Conservation (phyloP, 768 basidiomycete genomes). For the Hygrophorus russula region DNA sequence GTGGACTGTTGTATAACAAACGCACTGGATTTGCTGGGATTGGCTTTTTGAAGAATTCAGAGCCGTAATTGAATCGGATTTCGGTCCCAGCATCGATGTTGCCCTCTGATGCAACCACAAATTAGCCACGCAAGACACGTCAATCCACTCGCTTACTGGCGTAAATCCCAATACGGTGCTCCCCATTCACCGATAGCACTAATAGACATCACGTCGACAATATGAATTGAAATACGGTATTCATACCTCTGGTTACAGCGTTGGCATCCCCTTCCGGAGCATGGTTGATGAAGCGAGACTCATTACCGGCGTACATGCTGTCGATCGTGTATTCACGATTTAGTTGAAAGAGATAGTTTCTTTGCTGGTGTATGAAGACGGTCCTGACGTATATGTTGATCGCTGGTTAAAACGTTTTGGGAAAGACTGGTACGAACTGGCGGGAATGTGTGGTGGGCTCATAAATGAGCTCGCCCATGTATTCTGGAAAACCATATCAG, state of each 20-base stretch:
- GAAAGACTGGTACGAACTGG: slow-evolving; percentile 26
- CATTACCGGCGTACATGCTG: slow-evolving; percentile 43
- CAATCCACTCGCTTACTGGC: slow-evolving; percentile 29
- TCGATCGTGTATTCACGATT: slow-evolving; percentile 41
- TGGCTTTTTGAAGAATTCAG: slow-evolving; percentile 27
- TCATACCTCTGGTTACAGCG: slow-evolving; percentile 32
- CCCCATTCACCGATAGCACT: slow-evolving; percentile 55
- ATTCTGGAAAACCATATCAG: slow-evolving; percentile 31
- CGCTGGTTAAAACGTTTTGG: background rate
- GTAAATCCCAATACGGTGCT: slow-evolving; percentile 56
- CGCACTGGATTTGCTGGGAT: no score
- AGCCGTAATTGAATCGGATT: slow-evolving; percentile 48
- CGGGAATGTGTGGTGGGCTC: slow-evolving; percentile 38
- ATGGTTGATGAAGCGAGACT: slow-evolving; percentile 64
- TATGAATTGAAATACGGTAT: slow-evolving; percentile 1
- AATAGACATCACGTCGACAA: background rate
- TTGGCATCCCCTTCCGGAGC: slow-evolving; percentile 24
- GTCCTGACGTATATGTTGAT: slow-evolving; percentile 19
- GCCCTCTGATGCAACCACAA: slow-evolving; percentile 17
- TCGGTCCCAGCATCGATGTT: slow-evolving; percentile 34
- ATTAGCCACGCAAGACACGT: background rate
- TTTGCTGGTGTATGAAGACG: slow-evolving; percentile 32
- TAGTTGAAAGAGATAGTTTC: slow-evolving; percentile 55
- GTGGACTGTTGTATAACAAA: no score
- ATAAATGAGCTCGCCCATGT: slow-evolving; percentile 50